phyloP scores from a whole-genome alignment of 345 rosid species.

The Syzygium grande region DNA sequence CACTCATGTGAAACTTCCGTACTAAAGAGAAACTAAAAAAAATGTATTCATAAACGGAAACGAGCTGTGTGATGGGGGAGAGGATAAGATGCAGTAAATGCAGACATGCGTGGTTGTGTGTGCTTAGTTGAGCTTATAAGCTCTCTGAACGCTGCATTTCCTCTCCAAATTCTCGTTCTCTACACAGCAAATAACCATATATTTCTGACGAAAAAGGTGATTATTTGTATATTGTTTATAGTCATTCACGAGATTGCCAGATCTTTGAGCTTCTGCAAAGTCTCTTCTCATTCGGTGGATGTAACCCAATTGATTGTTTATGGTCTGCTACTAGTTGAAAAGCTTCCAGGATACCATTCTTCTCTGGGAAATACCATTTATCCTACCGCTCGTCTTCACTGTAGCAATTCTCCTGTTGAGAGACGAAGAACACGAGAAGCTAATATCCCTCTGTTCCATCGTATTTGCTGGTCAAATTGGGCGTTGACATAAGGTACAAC shows the following conservation, averaged over 20 bases:
- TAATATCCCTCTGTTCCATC: background rate
- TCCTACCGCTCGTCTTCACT: background rate
- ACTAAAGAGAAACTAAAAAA: background rate
- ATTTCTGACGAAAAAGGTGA: background rate
- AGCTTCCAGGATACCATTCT: background rate
- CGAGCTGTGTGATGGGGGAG: background rate
- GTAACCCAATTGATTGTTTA: background rate
- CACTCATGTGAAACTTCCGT: background rate
- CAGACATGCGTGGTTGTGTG: background rate
- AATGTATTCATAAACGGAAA: background rate
- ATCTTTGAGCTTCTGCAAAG: background rate
- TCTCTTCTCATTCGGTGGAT: background rate
- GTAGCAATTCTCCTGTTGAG: background rate
- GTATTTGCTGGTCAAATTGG: background rate
- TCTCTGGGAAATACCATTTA: background rate
- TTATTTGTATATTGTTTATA: background rate
- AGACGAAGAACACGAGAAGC: background rate
- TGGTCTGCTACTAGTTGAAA: background rate
- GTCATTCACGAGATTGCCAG: background rate
- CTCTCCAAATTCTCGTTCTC: background rate
- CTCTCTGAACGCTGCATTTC: background rate
- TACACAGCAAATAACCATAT: background rate
- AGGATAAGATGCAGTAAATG: background rate
- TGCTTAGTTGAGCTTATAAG: background rate
- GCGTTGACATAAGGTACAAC: background rate